Base-by-base conservation (phyloP, 2,329 filamentous ascomycete species). In the Colletotrichum sojae region DNA sequence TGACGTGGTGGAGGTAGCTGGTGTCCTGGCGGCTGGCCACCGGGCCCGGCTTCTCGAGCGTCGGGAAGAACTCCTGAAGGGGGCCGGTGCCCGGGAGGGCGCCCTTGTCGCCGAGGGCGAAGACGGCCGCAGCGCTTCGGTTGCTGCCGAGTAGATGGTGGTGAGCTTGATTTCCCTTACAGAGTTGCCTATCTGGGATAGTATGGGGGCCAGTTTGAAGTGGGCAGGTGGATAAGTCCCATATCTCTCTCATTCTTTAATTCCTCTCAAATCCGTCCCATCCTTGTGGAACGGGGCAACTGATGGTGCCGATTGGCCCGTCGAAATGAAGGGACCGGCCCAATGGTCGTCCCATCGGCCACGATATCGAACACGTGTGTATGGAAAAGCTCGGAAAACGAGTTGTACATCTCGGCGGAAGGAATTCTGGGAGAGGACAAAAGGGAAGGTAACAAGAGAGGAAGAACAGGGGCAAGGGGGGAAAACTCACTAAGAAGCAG, bases 11-110 rank as follows among this genome's bases (percentile, higher is more conserved):
- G 5, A 66, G 66, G 52, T 69, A 71, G 61, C 66, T 69, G 10
- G 45, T 18, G 56, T 71, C 69, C 61, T 71, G 69, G 16, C 69
- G 69, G 16, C 54, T 46, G 16, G 66, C 31, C 12, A 71, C 69
- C 18, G 69, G 69, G n/a, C 69, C 69, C 9, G 69, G 40, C 66
- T 61, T 52, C 31, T 72, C 61, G 58, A 69, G 56, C 10, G 65
- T 73, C 18, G 71, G 71, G 68, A 67, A 69, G 63, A 73, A 60
- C 43, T 63, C 67, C 60, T 72, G 71, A 8, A 73, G 36, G 18
- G 69, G 71, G 3, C 65, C 71, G n/a, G 52, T 63, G 10, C 68
- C 71, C 6, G 69, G 71, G 15, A 73, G 65, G 43, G 69, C 54
- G 15, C 71, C 71, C 6, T 72, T 58, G 6, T 71, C 71, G 25